Percentiles rank a stretch among this genome's conserved stretches.
Conservation (phyloP, 2,329 filamentous ascomycete genomes). For the Fonsecaea nubica region DNA sequence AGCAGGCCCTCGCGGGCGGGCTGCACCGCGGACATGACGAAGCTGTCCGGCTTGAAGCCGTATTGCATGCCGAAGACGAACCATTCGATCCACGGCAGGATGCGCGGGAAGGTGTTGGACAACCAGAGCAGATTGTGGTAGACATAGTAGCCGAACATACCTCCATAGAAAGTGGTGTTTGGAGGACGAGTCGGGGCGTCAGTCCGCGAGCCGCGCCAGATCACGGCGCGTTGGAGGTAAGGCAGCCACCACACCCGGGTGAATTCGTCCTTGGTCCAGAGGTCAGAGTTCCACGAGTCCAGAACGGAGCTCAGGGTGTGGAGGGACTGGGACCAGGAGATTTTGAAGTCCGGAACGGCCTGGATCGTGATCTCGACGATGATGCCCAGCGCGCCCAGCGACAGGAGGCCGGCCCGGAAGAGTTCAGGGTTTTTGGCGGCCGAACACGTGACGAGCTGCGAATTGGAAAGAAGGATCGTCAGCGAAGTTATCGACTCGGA, state of each 20-base stretch:
- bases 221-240: constrained; percentile 83
- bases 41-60: constrained; percentile 74
- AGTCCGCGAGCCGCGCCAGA: constrained; percentile 87
- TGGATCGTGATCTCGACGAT: constrained; percentile 87
- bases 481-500: constrained; percentile 77
- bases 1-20: constrained; percentile 79
- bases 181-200: constrained; percentile 66
- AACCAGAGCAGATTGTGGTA: constrained; percentile 91
- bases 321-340: constrained; percentile 84
- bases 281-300: constrained; percentile 70
- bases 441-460: constrained; percentile 73
- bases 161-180: constrained; percentile 78
- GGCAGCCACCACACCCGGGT: constrained; percentile 98
- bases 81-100: constrained; percentile 90
- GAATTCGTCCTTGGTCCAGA: constrained; percentile 88
- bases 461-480: constrained; percentile 81
- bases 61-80: constrained; percentile 98
- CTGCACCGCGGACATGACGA: constrained; percentile 75
- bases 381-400: constrained; percentile 87
- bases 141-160: constrained; percentile 79
- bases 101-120: constrained; percentile 75
- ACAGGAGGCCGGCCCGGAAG: constrained; percentile 86
- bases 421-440: constrained; percentile 72
- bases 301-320: constrained; percentile 73
- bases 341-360: constrained; percentile 79